A percentile compares a stretch with the other conserved stretches of the same genome.
Evolutionary conservation across 257 asterid species (phyloP).

Genomic region (Ballota nigra): DNA sequence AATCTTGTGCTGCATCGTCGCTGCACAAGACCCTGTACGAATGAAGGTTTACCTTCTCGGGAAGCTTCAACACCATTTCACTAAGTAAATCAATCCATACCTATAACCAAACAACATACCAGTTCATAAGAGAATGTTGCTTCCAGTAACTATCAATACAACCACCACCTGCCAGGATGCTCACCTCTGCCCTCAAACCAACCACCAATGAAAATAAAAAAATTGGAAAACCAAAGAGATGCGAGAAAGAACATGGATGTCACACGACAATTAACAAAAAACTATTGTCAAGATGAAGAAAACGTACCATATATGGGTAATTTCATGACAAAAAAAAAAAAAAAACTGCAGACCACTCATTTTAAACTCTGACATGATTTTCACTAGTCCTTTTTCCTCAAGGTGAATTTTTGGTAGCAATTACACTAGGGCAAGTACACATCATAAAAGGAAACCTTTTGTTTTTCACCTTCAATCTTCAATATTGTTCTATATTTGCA

Average conservation of each 20-base stretch:
- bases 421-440: conserved; percentile 1
- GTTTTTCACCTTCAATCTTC: no score
- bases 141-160: conserved; percentile 4
- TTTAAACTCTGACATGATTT: no score
- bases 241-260: no score
- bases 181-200: background rate
- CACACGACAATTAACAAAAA: background rate
- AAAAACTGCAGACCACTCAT: conserved; percentile 25
- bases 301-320: conserved; percentile 28
- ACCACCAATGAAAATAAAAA: background rate
- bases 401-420: conserved; percentile 6
- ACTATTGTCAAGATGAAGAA: background rate
- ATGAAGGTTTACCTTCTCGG: conserved; percentile 54
- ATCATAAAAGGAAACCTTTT: no score
- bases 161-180: background rate
- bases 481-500: no score
- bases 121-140: conserved; percentile 5
- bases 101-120: conserved; percentile 37
- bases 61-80: conserved; percentile 88
- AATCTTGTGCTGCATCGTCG: conserved; percentile 87
- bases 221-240: background rate
- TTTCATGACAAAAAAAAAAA: conserved; percentile 20
- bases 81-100: conserved; percentile 87
- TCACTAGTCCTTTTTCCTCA: conserved; percentile 27
- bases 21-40: conserved; percentile 62